Evolutionary conservation across 257 asterid species (phyloP).

Genomic region (Gentiana dahurica): DNA sequence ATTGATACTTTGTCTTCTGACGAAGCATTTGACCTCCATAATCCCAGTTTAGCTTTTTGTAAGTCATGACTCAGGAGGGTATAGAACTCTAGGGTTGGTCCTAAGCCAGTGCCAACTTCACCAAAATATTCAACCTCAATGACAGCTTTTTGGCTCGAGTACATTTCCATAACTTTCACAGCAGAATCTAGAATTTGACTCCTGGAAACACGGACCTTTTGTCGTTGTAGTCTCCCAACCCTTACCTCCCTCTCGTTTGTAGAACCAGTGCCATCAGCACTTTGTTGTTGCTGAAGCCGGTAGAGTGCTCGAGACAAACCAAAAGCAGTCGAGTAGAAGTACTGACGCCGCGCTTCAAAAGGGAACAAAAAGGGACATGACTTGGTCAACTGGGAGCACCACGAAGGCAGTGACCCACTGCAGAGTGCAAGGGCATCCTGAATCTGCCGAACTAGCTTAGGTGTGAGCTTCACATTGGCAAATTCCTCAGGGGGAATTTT

Average conservation of each 20-base stretch:
- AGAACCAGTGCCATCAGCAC: constrained; percentile 80
- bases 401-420: constrained; percentile 92
- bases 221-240: constrained; percentile 85
- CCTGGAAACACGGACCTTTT: constrained; percentile 96
- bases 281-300: constrained; percentile 98
- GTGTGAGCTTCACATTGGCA: constrained; percentile 78
- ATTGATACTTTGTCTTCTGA: constrained; percentile 28
- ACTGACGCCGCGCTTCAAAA: constrained; percentile 92
- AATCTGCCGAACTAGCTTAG: constrained; percentile 86
- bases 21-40: constrained; percentile 67
- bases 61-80: constrained; percentile 93
- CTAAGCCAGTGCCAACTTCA: constrained; percentile 98
- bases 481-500: constrained; percentile 60
- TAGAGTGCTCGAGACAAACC: constrained; percentile 89
- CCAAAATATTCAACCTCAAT: constrained; percentile 99
- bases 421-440: constrained; percentile 98
- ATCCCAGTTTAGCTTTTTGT: constrained; percentile 71
- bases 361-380: constrained; percentile 97
- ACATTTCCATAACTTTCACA: constrained; percentile 97
- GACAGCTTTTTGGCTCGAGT: constrained; percentile 94
- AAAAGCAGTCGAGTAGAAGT: constrained; percentile 95
- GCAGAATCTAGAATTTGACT: constrained; percentile 92
- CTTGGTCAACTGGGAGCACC: constrained; percentile 97
- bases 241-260: constrained; percentile 76
- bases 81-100: constrained; percentile 95